These are phyloP conservation scores for Protomyces macrosporus DNA, from an alignment of 1,139 yeast genomes.

Conservation along the genomic window DNA sequence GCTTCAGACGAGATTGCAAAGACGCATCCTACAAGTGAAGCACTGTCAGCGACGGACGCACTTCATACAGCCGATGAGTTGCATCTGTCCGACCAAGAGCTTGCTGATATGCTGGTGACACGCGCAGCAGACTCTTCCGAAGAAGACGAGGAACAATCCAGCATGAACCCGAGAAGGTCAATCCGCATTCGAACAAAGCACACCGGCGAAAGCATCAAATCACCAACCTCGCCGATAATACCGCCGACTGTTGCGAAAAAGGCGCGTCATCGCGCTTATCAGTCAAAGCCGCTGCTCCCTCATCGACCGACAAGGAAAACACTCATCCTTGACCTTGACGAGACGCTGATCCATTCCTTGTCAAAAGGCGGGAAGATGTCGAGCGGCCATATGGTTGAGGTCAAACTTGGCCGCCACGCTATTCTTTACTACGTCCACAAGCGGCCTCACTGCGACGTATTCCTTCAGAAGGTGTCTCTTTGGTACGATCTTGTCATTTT, in stretches of 20 bases:
- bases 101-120: slow-evolving; percentile 14
- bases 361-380: slow-evolving; percentile 59
- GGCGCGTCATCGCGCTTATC: slow-evolving; percentile 7
- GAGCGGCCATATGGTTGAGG: slow-evolving; percentile 75
- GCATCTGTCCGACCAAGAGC: background rate
- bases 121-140: background rate
- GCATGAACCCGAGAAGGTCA: slow-evolving; percentile 3
- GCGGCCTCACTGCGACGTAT: slow-evolving; percentile 84
- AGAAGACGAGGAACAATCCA: background rate
- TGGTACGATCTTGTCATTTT: slow-evolving; percentile 89
- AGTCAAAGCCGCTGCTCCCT: slow-evolving; percentile 1
- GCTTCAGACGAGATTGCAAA: too few relatives aligned
- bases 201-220: slow-evolving; percentile 6
- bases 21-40: background rate
- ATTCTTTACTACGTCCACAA: slow-evolving; percentile 85
- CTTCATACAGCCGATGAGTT: background rate
- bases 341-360: slow-evolving; percentile 85
- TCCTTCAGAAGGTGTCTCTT: slow-evolving; percentile 66
- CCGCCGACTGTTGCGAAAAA: slow-evolving; percentile 9
- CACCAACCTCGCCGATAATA: slow-evolving; percentile 16
- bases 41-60: background rate
- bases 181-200: slow-evolving; percentile 7
- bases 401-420: slow-evolving; percentile 59
- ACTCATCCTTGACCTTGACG: slow-evolving; percentile 82
- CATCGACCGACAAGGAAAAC: slow-evolving; percentile 46